These are phyloP conservation scores for Citrullus mucosospermus DNA, from an alignment of 306 rosid species.

Conservation along the genomic window DNA sequence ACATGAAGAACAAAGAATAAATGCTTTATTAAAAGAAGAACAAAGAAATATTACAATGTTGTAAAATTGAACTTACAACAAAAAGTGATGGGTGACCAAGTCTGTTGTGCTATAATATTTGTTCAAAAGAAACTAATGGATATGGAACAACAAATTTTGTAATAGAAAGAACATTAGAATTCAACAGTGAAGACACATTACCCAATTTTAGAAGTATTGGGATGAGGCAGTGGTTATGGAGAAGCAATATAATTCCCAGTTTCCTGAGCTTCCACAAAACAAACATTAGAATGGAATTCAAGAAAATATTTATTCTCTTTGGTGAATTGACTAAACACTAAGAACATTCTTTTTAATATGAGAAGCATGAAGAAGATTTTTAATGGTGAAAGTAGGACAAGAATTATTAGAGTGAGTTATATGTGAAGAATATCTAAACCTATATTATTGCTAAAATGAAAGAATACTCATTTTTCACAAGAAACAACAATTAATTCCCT, in stretches of 20 bases:
- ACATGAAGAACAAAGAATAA: background rate
- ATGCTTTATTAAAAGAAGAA: background rate
- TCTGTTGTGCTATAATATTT: background rate
- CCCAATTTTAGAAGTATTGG: too few species aligned
- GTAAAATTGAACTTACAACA: background rate
- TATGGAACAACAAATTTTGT: background rate
- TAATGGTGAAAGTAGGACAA: background rate
- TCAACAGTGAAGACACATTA: too few species aligned
- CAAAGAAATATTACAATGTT: background rate
- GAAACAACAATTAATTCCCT: background rate
- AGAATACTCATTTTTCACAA: accelerated
- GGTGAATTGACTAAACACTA: background rate
- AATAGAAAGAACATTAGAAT: too few species aligned
- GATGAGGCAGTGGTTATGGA: background rate
- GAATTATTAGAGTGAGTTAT: too few species aligned
- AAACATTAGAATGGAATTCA: background rate
- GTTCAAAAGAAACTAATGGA: background rate
- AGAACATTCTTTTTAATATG: background rate
- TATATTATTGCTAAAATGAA: background rate
- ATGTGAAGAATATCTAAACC: background rate
- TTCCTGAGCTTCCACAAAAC: background rate
- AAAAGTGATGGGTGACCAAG: background rate
- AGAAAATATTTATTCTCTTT: background rate
- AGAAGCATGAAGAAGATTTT: background rate
- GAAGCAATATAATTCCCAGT: background rate